Percentiles rank a stretch among this genome's conserved stretches.
These are phyloP conservation scores for Mucor sp. DNA, from an alignment of 371 early-diverging fungal genomes.

Conservation along the genomic window DNA sequence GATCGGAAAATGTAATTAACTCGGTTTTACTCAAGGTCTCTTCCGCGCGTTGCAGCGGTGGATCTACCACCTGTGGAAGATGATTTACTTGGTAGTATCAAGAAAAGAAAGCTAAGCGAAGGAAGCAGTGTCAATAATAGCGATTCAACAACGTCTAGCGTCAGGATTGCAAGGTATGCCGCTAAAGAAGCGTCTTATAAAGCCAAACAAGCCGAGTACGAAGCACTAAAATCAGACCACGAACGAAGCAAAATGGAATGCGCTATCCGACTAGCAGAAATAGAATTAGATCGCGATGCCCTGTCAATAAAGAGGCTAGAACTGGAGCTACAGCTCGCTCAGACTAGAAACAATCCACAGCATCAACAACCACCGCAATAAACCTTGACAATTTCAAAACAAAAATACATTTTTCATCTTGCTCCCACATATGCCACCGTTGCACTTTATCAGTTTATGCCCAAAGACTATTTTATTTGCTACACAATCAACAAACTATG, in stretches of 20 bases:
- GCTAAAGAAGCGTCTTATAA: slow-evolving; percentile 21
- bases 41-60: slow-evolving; percentile 13
- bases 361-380: neutral
- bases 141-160: neutral
- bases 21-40: slow-evolving; percentile 6
- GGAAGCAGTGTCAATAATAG: neutral
- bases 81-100: neutral
- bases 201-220: slow-evolving; percentile 23
- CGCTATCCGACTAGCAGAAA: slow-evolving; percentile 21
- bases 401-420: neutral
- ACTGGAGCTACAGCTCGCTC: slow-evolving; percentile 21
- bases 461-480: neutral
- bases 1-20: neutral
- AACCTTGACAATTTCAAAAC: neutral
- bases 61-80: slow-evolving; percentile 7
- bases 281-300: slow-evolving; percentile 22
- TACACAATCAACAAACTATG: neutral
- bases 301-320: slow-evolving; percentile 18
- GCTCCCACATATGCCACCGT: too few species aligned
- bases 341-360: slow-evolving; percentile 1
- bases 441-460: neutral
- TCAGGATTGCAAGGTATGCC: slow-evolving; percentile 13
- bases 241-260: slow-evolving; percentile 23
- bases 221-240: slow-evolving; percentile 16
- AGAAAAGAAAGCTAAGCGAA: neutral